Base-by-base conservation (phyloP, 2,329 filamentous ascomycete species). In the Monilinia aucupariae region DNA sequence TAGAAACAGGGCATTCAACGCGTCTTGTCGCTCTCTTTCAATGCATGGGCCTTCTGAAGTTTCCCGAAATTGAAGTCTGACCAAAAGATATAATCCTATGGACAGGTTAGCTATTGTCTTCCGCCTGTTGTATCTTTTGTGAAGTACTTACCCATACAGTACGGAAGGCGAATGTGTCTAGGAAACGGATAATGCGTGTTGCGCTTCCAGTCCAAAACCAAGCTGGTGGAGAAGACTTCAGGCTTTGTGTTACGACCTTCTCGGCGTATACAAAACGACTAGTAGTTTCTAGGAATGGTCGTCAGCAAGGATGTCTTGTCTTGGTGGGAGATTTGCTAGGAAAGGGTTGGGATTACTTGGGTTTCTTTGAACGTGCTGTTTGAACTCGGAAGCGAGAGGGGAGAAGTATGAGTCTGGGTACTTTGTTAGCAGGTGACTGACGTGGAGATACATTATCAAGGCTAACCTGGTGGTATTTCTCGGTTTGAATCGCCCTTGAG, bases 401-500 rank as follows among this genome's bases (percentile, higher is more conserved):
- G 64, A 53, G 34, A 64, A 71, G 37, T 66, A 66, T 1, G 71
- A 72, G 6, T 59, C 70, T 71, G 53, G n/a, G 27, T 32, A n/a
- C 9, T 10, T 49, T 22, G 34, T 32, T 9, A 50, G 52, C 37
- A 45, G 10, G 59, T 39, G 12, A 39, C 15, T 39, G 37, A 39
- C 15, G 15, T 37, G 30, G 48, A n/a, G 52, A 41, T n/a, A 27
- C 0, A 50, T 8, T 10, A 20, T 20, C 9, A 27, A 22, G 34
- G 13, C 6, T 32, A 34, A 70, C 70, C 67, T 60, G 65, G 52
- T 9, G 71, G 71, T 3, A 73, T 43, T 37, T 55, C 27, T 27
- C 71, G 52, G 15, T 65, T 7, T 1, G 12, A 15, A 43, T 73
- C 71, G 2, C 41, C 65, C 27, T 69, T 69, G 3, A 73, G 62